These are phyloP conservation scores for Lactarius pseudohatsudake DNA, from an alignment of 768 basidiomycete species.

Conservation along the genomic window DNA sequence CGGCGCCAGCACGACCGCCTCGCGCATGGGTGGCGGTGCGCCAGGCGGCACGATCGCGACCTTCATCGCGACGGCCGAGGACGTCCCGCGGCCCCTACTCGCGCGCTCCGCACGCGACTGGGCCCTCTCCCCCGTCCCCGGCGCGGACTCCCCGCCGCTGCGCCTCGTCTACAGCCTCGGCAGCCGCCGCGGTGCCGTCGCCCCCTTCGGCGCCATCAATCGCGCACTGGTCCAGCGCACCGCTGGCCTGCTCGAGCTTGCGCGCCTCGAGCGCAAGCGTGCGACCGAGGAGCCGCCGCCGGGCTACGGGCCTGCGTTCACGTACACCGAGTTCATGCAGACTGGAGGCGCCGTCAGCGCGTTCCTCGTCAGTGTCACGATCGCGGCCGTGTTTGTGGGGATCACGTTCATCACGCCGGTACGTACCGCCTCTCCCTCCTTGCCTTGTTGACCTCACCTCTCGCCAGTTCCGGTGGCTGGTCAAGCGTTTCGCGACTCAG, in stretches of 20 bases:
- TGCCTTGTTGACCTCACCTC: background rate
- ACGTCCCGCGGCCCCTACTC: slow-evolving; percentile 37
- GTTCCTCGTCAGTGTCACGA: slow-evolving; percentile 39
- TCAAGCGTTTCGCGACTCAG: slow-evolving; percentile 49
- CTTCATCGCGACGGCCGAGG: slow-evolving; percentile 35
- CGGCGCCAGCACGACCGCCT: slow-evolving; percentile 59
- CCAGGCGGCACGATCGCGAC: slow-evolving; percentile 65
- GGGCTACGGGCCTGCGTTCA: slow-evolving; percentile 68
- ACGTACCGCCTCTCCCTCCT: slow-evolving; percentile 3
- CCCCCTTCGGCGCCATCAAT: slow-evolving; percentile 47
- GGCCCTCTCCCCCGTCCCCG: slow-evolving; percentile 42
- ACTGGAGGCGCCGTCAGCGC: slow-evolving; percentile 44
- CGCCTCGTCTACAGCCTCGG: slow-evolving; percentile 40
- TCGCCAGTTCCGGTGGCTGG: slow-evolving; percentile 54
- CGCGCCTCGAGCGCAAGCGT: slow-evolving; percentile 22
- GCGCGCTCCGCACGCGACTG: slow-evolving; percentile 39
- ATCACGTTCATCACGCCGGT: slow-evolving; percentile 34
- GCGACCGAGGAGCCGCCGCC: slow-evolving; percentile 8
- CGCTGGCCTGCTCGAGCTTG: slow-evolving; percentile 50
- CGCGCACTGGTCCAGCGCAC: slow-evolving; percentile 53
- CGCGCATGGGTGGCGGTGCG: slow-evolving; percentile 46
- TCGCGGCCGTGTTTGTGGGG: slow-evolving; percentile 29
- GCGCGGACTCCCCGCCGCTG: slow-evolving; percentile 36
- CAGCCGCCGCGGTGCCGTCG: slow-evolving; percentile 35
- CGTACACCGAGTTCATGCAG: slow-evolving; percentile 69